A percentile compares a stretch with the other conserved stretches of the same genome.
Conservation (phyloP, 139 green algal genomes). For the Pseudopediastrum boryanum region DNA sequence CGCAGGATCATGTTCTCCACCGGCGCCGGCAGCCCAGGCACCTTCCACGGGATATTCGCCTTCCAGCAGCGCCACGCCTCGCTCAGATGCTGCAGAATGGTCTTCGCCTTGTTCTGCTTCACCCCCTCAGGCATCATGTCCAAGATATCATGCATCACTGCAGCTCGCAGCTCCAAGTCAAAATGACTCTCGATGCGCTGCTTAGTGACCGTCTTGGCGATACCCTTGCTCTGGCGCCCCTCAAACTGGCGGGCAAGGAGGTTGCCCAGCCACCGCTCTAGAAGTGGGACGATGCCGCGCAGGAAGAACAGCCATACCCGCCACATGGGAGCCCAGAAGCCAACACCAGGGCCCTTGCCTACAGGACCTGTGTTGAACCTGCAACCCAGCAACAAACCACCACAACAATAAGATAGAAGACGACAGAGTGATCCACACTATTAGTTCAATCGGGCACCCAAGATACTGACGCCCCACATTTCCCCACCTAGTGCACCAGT, state of each 20-base stretch:
- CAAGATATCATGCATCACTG: conserved; percentile 99
- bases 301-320: conserved; percentile 99
- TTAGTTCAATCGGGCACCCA: no score
- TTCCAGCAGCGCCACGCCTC: conserved; percentile 97
- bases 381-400: neutral
- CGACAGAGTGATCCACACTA: no score
- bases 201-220: conserved; percentile 98
- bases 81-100: conserved; percentile 98
- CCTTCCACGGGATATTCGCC: conserved; percentile 98
- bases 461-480: no score
- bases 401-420: no score
- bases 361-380: conserved; percentile 97
- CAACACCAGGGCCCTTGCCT: conserved; percentile 97
- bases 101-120: conserved; percentile 82
- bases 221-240: conserved; percentile 90
- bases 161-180: conserved; percentile 97
- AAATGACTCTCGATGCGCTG: conserved; percentile 99
- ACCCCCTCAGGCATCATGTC: conserved; percentile 99
- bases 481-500: no score
- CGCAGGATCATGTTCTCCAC: conserved; percentile 99
- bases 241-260: conserved; percentile 99
- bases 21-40: conserved; percentile 95
- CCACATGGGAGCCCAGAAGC: conserved; percentile 99
- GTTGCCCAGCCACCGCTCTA: conserved; percentile 99
- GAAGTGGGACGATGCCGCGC: conserved; percentile 95